Percentiles rank a stretch among this genome's conserved stretches.
Conservation (phyloP, 2,329 filamentous ascomycete genomes). For the Daldinia sp. region DNA sequence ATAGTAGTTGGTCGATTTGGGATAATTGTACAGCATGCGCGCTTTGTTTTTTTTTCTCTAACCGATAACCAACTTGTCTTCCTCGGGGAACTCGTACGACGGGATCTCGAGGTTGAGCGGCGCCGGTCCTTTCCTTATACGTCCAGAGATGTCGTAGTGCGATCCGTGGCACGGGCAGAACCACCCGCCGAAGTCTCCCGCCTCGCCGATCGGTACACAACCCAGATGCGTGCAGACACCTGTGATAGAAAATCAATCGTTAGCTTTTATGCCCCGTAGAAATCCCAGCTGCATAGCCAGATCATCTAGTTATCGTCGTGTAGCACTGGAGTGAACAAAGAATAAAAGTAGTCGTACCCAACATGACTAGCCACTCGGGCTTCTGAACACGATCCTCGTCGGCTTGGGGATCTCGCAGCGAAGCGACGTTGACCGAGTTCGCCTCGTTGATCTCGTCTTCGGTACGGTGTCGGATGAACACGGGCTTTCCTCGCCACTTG, state of each 20-base stretch:
- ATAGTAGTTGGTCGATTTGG: constrained; percentile 25
- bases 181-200: constrained; percentile 97
- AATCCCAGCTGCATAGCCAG: not conserved
- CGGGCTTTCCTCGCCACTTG: constrained; percentile 99
- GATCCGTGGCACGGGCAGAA: constrained; percentile 99
- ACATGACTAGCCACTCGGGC: constrained; percentile 98
- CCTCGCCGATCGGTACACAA: constrained; percentile 98
- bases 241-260: constrained; percentile 48
- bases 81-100: constrained; percentile 89
- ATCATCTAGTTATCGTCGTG: not conserved
- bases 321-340: not conserved
- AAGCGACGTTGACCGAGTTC: constrained; percentile 82
- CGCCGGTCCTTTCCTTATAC: constrained; percentile 96
- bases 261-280: constrained; percentile 16
- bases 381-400: constrained; percentile 96
- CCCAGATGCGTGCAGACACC: constrained; percentile 99
- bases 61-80: constrained; percentile 90
- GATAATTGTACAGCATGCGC: constrained; percentile 43
- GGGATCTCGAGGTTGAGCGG: constrained; percentile 98
- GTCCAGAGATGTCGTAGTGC: constrained; percentile 99
- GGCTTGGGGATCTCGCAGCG: constrained; percentile 88
- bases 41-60: constrained; percentile 66
- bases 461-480: constrained; percentile 99
- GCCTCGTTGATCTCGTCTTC: constrained; percentile 92
- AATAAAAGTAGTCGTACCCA: constrained; percentile 68